Conservation (phyloP, 106 monocot genomes). For the Phalaenopsis equestris region DNA sequence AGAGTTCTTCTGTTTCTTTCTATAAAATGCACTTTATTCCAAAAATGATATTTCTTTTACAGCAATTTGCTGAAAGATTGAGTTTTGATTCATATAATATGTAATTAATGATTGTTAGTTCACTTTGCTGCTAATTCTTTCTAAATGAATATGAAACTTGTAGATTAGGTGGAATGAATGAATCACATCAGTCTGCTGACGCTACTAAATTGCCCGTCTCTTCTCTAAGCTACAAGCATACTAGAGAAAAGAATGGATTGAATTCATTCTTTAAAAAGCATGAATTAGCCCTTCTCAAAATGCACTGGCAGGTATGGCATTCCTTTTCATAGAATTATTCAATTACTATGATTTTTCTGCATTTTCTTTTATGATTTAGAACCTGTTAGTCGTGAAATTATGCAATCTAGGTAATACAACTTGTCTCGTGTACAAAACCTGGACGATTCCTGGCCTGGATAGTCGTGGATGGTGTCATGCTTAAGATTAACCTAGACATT, state of each 20-base stretch:
- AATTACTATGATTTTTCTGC: background rate
- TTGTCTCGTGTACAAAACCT: constrained; percentile 51
- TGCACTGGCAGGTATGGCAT: constrained; percentile 79
- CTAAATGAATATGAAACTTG: constrained; percentile 1
- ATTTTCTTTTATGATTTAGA: background rate
- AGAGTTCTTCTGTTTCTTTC: background rate
- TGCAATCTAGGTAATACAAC: constrained; percentile 74
- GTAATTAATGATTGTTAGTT: background rate
- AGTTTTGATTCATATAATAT: background rate
- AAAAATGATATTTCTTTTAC: background rate
- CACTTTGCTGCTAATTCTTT: background rate
- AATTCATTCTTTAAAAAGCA: constrained; percentile 64
- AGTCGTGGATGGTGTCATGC: constrained; percentile 72
- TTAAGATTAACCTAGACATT: constrained; percentile 62
- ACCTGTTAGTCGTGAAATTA: background rate
- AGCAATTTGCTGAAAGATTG: background rate
- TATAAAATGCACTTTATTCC: background rate
- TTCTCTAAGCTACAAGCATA: constrained; percentile 13
- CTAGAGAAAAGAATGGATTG: constrained; percentile 27
- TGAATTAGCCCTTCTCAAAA: constrained; percentile 50
- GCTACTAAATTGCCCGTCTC: constrained; percentile 17
- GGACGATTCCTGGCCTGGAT: constrained; percentile 88
- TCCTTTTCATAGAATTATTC: background rate
- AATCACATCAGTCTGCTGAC: constrained; percentile 17
- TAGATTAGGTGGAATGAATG: constrained; percentile 36